Conservation (phyloP, 768 basidiomycete genomes). For the Albatrellus ellisii region DNA sequence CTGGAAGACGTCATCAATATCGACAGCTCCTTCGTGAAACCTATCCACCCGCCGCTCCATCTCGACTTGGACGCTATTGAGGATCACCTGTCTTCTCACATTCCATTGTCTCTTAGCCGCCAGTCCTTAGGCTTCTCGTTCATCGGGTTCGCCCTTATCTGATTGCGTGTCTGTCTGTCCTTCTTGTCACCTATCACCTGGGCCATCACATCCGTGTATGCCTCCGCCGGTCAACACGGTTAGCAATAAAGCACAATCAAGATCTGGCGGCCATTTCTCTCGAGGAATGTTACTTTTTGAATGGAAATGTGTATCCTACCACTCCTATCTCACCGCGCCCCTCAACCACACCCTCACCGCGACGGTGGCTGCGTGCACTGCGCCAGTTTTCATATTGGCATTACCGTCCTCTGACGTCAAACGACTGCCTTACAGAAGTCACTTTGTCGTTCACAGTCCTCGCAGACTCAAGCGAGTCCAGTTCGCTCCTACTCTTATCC, state of each 20-base stretch:
- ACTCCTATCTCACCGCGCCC: constrained; percentile 4
- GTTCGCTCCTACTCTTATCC: constrained; percentile 6
- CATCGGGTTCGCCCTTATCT: constrained; percentile 46
- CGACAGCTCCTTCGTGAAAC: constrained; percentile 39
- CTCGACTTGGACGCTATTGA: constrained; percentile 47
- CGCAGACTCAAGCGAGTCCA: background rate
- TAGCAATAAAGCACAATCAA: constrained; percentile 15
- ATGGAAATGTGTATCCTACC: constrained; percentile 2
- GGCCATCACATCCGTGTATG: constrained; percentile 38
- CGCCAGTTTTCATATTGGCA: constrained; percentile 10
- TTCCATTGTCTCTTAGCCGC: constrained; percentile 49
- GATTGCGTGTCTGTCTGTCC: constrained; percentile 27
- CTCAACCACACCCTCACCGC: background rate
- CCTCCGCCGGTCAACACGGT: constrained; percentile 16
- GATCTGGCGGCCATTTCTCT: constrained; percentile 17
- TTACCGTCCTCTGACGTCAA: constrained; percentile 5
- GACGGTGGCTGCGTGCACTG: constrained; percentile 4
- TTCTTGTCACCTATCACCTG: constrained; percentile 39
- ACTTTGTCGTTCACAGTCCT: constrained; percentile 16
- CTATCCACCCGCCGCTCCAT: constrained; percentile 47
- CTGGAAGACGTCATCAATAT: constrained; percentile 22
- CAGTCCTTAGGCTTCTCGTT: constrained; percentile 64
- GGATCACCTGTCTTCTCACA: constrained; percentile 48
- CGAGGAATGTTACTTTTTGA: constrained; percentile 20
- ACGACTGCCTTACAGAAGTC: constrained; percentile 7